Evolutionary conservation across 2,329 filamentous ascomycete species (phyloP), one percentile per base, ranked within the genome.

Genomic region (Teratosphaeria destructans): DNA sequence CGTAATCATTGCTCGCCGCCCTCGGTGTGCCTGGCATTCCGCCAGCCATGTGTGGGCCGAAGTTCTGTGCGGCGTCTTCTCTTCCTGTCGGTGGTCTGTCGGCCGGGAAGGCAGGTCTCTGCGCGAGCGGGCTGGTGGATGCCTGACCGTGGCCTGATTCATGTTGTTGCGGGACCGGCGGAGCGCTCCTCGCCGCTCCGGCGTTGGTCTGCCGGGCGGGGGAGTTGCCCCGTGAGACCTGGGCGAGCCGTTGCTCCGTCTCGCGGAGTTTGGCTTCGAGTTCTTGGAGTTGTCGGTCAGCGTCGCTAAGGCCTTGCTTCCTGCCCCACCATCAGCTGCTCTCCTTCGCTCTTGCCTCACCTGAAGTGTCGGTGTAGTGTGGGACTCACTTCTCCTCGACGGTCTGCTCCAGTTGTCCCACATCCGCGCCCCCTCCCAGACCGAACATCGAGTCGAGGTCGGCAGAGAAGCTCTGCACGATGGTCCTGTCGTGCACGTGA

Each of bases 371-470:
- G 54, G 55, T 58, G 34, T 26, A 43, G 11, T 26, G 27, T 29
- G 39, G 23, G 39, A 57, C 86, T 71, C 79, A 96, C 92, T 92
- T 93, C 74, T 90, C 83, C 72, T 90, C 83, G 62, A 96, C 84
- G 66, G 88, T 84, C 72, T 87, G 81, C 69, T 88, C 84, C 39
- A 95, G 81, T 63, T 87, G 82, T 69, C 87, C 84, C 60, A 94
- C 74, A 66, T 85, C 87, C 74, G 85, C 87, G 66, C 93, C 56
- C 52, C 85, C 87, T 67, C 94, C 89, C 71, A 96, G 86, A 70
- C 88, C 87, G 79, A 96, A 96, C 67, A 95, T 87, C 72, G 90
- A 87, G 79, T 93, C 88, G 62, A 96, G 81, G 73, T 93, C 89
- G 53, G 85, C 80, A 61, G 90, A 93, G 77, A 96, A 96, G 71